phyloP scores from a whole-genome alignment of 1,139 yeast genomes.

The Eremothecium cymbalariae region DNA sequence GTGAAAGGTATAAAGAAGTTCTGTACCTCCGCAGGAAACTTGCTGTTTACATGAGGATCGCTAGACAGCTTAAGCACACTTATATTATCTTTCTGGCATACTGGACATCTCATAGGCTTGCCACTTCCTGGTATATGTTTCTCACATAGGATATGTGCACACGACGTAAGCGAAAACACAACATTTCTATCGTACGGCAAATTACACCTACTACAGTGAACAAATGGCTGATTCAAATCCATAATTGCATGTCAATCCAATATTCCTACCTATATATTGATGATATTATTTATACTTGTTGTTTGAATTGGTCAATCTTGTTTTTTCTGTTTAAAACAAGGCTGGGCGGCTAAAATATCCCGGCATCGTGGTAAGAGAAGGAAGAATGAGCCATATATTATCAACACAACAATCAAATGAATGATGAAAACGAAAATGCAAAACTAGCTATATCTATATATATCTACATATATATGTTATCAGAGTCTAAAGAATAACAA shows the following conservation, averaged over 20 bases:
- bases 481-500: background rate
- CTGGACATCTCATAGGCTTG: slow-evolving; percentile 14
- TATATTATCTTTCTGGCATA: slow-evolving; percentile 17
- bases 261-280: no score
- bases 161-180: slow-evolving; percentile 19
- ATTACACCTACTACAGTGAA: slow-evolving; percentile 21
- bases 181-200: slow-evolving; percentile 15
- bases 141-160: slow-evolving; percentile 25
- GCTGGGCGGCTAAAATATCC: no score
- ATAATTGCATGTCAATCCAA: no score
- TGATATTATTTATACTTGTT: no score
- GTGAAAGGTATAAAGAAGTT: slow-evolving; percentile 23
- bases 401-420: no score
- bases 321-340: no score
- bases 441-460: no score
- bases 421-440: background rate
- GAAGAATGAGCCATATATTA: no score
- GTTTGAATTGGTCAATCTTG: no score
- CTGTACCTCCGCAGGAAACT: slow-evolving; percentile 21
- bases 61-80: slow-evolving; percentile 16
- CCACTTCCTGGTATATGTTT: no score
- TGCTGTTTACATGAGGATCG: slow-evolving; percentile 9
- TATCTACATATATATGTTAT: background rate
- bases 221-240: slow-evolving; percentile 19
- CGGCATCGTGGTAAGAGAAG: no score